Base-by-base conservation (phyloP, 2,329 filamentous ascomycete species). In the Paraphaeosphaeria sporulosa region DNA sequence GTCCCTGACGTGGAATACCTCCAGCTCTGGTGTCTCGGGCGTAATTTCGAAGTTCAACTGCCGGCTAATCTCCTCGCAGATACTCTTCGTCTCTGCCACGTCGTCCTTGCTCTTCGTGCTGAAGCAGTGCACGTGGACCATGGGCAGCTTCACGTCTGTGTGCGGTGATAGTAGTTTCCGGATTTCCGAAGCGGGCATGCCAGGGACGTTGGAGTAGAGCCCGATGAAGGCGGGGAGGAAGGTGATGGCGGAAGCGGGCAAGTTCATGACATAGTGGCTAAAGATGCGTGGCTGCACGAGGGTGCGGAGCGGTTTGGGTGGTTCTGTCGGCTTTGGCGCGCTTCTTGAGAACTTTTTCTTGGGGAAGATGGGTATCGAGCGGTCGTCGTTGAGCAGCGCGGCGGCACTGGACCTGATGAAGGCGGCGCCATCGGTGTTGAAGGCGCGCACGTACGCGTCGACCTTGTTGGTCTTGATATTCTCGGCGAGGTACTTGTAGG, bases 201-300 rank as follows among this genome's bases (percentile, higher is more conserved):
- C 66, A 3, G 74, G 71, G 1, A 77, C 88, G 25, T 87, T 84
- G n/a, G 86, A 80, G 75, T 97, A 98, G 17, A 97, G 79, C 4
- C 95, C 94, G 21, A 88, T 86, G 82, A 93, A 96, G 13, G 83
- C 82, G 32, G 87, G 82, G 71, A 97, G 84, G 75, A 99, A 99
- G 60, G 91, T 89, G 61, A 95, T 89, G 0, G 95, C 94, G 0
- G 89, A 91, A 1, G 94, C 95, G 0, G 95, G 95, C 17, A 99
- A 89, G 79, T 99, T 99, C 92, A 99, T 97, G 66, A 98, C 91
- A 76, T 94, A 99, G 81, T 98, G 95, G n/a, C 89, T 86, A 75
- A 98, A 92, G 40, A 89, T 89, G 2, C 85, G 84, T 2, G 94
- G 94, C 48, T 93, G 83, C 12, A 68, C 57, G 19, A 83, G 60